These are phyloP conservation scores for Ustilago cynodontis DNA, from an alignment of 1,284 basidiomycete species.

Conservation along the genomic window DNA sequence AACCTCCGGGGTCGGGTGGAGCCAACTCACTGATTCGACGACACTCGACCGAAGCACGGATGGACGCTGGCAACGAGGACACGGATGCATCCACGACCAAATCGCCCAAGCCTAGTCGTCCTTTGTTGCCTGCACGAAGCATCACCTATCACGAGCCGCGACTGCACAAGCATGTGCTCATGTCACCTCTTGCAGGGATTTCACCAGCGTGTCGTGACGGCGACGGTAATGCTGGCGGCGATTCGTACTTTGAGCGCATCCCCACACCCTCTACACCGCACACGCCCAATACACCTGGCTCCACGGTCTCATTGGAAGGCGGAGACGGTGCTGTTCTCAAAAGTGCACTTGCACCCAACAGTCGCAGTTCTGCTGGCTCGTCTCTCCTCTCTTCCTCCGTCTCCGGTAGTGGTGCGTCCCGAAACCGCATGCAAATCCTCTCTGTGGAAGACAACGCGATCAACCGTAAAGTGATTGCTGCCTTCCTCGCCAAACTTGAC, in stretches of 20 bases:
- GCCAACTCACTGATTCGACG: conserved; percentile 56
- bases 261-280: conserved; percentile 59
- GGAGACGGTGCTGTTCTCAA: conserved; percentile 73
- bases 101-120: conserved; percentile 34
- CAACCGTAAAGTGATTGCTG: conserved; percentile 61
- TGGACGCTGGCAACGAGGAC: conserved; percentile 34
- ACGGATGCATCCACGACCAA: conserved; percentile 7
- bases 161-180: conserved; percentile 58
- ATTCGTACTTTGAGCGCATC: conserved; percentile 51
- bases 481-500: conserved; percentile 51
- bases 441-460: conserved; percentile 67
- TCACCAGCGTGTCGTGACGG: conserved; percentile 30
- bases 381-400: conserved; percentile 8
- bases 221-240: conserved; percentile 14
- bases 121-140: conserved; percentile 59
- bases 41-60: conserved; percentile 60
- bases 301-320: conserved; percentile 71
- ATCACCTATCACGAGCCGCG: conserved; percentile 67
- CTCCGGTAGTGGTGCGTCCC: conserved; percentile 30
- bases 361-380: conserved; percentile 10
- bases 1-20: conserved; percentile 36
- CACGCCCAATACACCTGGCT: conserved; percentile 70
- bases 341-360: conserved; percentile 63
- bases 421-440: conserved; percentile 53
- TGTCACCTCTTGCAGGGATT: conserved; percentile 52